Percentiles rank a stretch among this genome's conserved stretches.
These are phyloP conservation scores for Podospora conica DNA, from an alignment of 495 filamentous ascomycete genomes.

Conservation along the genomic window DNA sequence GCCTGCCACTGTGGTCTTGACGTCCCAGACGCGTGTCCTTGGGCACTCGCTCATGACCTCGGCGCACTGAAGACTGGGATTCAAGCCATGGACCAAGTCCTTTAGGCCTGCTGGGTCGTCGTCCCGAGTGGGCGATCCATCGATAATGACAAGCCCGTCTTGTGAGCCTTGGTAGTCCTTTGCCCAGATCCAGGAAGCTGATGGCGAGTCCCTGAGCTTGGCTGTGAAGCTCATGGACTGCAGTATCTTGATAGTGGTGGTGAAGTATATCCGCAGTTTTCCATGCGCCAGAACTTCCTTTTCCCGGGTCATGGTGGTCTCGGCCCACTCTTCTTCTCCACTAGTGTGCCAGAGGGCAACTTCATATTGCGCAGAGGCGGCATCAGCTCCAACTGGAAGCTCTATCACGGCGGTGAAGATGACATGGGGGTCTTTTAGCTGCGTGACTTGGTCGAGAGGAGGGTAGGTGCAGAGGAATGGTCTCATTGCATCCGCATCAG, in stretches of 20 bases:
- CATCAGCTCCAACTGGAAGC: constrained; percentile 46
- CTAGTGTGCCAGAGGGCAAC: constrained; percentile 72
- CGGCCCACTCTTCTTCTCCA: constrained; percentile 39
- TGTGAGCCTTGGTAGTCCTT: constrained; percentile 52
- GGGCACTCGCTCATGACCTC: constrained; percentile 60
- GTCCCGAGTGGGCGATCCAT: constrained; percentile 18
- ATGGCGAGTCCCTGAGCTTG: constrained; percentile 55
- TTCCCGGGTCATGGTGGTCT: constrained; percentile 24
- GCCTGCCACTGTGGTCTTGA: constrained; percentile 50
- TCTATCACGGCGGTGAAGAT: constrained; percentile 68
- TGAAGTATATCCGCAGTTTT: neutral
- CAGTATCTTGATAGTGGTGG: constrained; percentile 30
- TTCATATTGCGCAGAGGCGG: constrained; percentile 54
- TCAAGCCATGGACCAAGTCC: constrained; percentile 55
- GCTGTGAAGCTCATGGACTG: constrained; percentile 62
- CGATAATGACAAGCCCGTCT: constrained; percentile 60
- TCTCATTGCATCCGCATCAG: constrained; percentile 20
- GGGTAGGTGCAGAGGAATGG: constrained; percentile 48
- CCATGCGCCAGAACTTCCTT: neutral
- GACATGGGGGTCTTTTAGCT: constrained; percentile 46
- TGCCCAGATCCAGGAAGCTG: constrained; percentile 67
- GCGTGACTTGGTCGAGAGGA: constrained; percentile 63
- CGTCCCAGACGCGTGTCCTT: constrained; percentile 62
- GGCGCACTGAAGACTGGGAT: constrained; percentile 51
- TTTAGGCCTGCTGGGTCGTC: constrained; percentile 40